A percentile compares a stretch with the other conserved stretches of the same genome.
Conservation (phyloP, 2,329 filamentous ascomycete species). For the Hypoxylon sp. region DNA sequence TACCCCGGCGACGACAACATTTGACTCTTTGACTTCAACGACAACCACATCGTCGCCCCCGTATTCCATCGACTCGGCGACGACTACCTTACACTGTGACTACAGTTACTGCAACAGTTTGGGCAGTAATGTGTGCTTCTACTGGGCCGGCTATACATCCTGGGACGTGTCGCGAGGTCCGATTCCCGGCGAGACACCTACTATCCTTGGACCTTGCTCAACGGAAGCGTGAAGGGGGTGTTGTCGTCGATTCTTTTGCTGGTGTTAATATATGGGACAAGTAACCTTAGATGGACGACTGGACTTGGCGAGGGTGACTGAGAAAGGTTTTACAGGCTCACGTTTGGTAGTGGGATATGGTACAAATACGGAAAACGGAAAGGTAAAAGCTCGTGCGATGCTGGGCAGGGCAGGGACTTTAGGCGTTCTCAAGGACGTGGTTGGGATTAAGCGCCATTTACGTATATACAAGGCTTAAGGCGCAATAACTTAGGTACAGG, state of each 20-base stretch:
- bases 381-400: neutral
- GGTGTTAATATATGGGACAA: neutral
- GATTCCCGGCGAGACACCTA: slow-evolving; percentile 49
- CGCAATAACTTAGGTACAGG: slow-evolving; percentile 29
- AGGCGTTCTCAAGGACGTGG: neutral
- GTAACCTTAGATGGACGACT: neutral
- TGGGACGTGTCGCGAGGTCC: slow-evolving; percentile 50
- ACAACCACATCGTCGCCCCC: slow-evolving; percentile 13
- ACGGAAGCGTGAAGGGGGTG: neutral
- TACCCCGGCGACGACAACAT: neutral
- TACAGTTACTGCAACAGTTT: slow-evolving; percentile 47
- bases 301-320: neutral
- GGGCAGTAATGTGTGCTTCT: slow-evolving; percentile 49
- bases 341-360: neutral
- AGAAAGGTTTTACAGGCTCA: neutral
- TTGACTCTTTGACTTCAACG: neutral
- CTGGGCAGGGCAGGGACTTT: neutral
- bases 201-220: slow-evolving; percentile 45
- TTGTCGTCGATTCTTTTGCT: neutral
- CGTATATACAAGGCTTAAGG: slow-evolving; percentile 37
- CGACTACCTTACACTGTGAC: slow-evolving; percentile 44
- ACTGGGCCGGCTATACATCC: slow-evolving; percentile 53
- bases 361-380: neutral
- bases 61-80: neutral
- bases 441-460: neutral